Evolutionary conservation across 2,329 filamentous ascomycete species (phyloP).

Genomic region (Volutella citrinella): DNA sequence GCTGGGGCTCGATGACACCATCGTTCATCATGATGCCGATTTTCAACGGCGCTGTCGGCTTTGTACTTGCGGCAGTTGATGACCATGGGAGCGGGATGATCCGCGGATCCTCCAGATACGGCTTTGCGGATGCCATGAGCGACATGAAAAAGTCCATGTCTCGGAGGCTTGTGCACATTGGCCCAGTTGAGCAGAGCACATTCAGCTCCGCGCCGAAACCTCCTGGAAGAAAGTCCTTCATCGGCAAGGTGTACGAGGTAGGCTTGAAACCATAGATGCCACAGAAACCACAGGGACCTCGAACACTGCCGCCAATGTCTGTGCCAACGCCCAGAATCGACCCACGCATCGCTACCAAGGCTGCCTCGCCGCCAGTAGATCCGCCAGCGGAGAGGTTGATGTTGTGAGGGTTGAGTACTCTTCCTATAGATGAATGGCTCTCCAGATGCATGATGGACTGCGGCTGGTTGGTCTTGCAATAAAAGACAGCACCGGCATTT

Average conservation of each 20-base stretch:
- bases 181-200: conserved; percentile 33
- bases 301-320: conserved; percentile 45
- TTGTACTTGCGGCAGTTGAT: conserved; percentile 14
- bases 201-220: conserved; percentile 36
- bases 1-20: conserved; percentile 36
- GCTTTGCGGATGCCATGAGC: conserved; percentile 9
- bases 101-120: conserved; percentile 33
- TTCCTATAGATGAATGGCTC: conserved; percentile 38
- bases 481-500: conserved; percentile 1
- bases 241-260: conserved; percentile 31
- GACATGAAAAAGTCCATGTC: conserved; percentile 22
- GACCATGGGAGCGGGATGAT: conserved; percentile 40
- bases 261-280: conserved; percentile 42
- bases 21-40: conserved; percentile 42
- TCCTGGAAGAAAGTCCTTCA: conserved; percentile 22
- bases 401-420: conserved; percentile 38
- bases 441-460: conserved; percentile 7
- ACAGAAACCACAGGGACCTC: conserved; percentile 41
- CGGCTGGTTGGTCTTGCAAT: conserved; percentile 1
- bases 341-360: conserved; percentile 38
- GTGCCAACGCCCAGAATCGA: conserved; percentile 41
- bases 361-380: conserved; percentile 42
- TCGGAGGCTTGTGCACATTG: conserved; percentile 34
- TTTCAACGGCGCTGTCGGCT: conserved; percentile 23
- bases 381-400: conserved; percentile 37